Base-by-base conservation (phyloP, 192 early-diverging fungal species). In the Backusella parvicylindrica region DNA sequence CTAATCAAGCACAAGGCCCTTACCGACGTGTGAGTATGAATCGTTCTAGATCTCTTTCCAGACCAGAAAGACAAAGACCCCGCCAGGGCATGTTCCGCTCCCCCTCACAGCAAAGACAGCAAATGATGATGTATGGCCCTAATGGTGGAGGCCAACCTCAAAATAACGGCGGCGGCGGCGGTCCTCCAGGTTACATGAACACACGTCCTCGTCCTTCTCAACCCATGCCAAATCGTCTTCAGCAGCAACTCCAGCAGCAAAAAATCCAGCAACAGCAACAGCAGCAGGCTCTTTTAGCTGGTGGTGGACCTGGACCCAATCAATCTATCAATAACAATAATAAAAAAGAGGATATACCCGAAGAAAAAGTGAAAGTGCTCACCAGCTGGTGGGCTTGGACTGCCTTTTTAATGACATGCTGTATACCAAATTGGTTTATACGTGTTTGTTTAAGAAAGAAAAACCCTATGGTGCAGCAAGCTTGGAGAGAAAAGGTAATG, bases 401-500 rank as follows among this genome's bases (percentile, higher is more conserved):
- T 18, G 82, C 86, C 1, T 76, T 77, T 53, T 74, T 87, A 18
- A 65, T 74, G 63, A 87, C 86, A 1, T 87, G 86, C 40, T 87
- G 86, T 53, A 70, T 84, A 38, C 86, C 86, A 1, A 82, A 75
- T 49, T 77, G 78, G 43, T 73, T 82, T 21, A 68, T 87, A 8
- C 82, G 82, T 18, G 70, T 70, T 38, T 83, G 79, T 68, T 77
- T 82, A 38, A 41, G 77, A 13, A 85, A 83, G 70, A 73, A 75
- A 21, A 84, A 85, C 56, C 64, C 84, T 0, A 73, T 75, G 41
- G 74, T 74, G 49, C 84, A 84, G 47, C 87, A 89, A 66, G 87
- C 87, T 23, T 89, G 87, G 87, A 72, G 86, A 76, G 87, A 89
- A 72, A 89, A 89, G 70, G 85, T 88, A 50, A 37, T 28, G 13